These are phyloP conservation scores for Pleurostoma richardsiae DNA, from an alignment of 2,329 filamentous ascomycete genomes.

Conservation along the genomic window DNA sequence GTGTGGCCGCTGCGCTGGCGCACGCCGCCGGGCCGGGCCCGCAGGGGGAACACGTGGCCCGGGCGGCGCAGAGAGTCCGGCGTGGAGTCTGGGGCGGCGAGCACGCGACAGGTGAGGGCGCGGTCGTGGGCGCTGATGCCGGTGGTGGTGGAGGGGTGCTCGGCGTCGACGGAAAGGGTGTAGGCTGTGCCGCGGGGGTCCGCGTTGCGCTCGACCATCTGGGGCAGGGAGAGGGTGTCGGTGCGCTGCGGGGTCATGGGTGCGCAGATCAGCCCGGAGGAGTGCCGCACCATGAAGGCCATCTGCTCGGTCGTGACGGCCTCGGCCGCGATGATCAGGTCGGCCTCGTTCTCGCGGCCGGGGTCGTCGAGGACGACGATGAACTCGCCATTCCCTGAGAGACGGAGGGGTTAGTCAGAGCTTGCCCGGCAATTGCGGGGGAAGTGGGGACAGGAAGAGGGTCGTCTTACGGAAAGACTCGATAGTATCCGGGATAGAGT, in stretches of 20 bases:
- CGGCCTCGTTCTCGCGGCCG: slow-evolving; percentile 94
- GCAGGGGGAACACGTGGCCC: slow-evolving; percentile 85
- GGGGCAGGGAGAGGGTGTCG: slow-evolving; percentile 69
- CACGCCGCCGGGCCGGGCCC: slow-evolving; percentile 75
- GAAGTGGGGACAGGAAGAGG: not conserved
- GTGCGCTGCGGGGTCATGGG: slow-evolving; percentile 70
- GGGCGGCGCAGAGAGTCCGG: slow-evolving; percentile 68
- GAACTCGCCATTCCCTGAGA: slow-evolving; percentile 74
- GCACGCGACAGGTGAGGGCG: slow-evolving; percentile 70
- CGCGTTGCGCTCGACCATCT: slow-evolving; percentile 73
- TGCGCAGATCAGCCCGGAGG: slow-evolving; percentile 86
- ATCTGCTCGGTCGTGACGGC: slow-evolving; percentile 83
- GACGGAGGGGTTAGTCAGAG: slow-evolving; percentile 1
- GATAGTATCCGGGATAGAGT: slow-evolving; percentile 61
- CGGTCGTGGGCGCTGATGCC: slow-evolving; percentile 90
- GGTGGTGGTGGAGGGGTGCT: slow-evolving; percentile 69
- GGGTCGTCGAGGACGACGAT: slow-evolving; percentile 92
- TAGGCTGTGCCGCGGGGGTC: slow-evolving; percentile 92
- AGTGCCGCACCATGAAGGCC: slow-evolving; percentile 92
- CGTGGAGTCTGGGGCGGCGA: slow-evolving; percentile 61
- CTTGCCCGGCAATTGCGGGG: not conserved
- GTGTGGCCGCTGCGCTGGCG: slow-evolving; percentile 80
- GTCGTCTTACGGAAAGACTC: slow-evolving; percentile 55
- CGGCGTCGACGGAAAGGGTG: slow-evolving; percentile 81
- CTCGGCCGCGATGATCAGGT: slow-evolving; percentile 90